A percentile compares a stretch with the other conserved stretches of the same genome.
Evolutionary conservation across 177 flowering plant genomes (phyloP).

Genomic region (Vitis hybrid): DNA sequence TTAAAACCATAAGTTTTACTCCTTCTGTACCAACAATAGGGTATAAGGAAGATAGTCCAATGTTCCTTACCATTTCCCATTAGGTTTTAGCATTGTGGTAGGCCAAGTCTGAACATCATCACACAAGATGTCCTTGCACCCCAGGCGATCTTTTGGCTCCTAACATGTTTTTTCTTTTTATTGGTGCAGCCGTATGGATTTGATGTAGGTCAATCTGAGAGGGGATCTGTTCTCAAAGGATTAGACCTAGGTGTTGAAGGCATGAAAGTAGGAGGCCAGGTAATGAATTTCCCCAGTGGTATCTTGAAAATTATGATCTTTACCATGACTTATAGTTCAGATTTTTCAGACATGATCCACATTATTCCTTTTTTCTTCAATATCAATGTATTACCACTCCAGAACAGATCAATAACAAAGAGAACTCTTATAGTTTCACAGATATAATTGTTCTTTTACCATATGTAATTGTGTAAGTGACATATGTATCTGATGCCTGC

Average conservation of each 20-base stretch:
- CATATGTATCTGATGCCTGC: too few relatives aligned
- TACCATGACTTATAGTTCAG: background rate
- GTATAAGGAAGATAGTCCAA: background rate
- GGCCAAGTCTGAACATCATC: background rate
- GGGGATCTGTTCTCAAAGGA: conserved; percentile 83
- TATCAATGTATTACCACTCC: background rate
- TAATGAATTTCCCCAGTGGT: conserved; percentile 19
- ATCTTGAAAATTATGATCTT: background rate
- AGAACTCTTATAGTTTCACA: too few relatives aligned
- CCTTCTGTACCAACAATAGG: too few relatives aligned
- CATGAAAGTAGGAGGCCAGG: conserved; percentile 97
- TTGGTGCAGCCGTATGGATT: too few relatives aligned
- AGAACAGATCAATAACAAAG: background rate
- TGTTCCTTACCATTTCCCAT: background rate
- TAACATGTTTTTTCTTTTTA: too few relatives aligned
- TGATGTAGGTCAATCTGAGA: conserved; percentile 26
- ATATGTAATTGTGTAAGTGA: too few relatives aligned
- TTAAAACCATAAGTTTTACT: too few relatives aligned
- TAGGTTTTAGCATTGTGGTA: background rate
- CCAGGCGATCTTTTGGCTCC: background rate
- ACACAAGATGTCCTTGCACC: background rate
- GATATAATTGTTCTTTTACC: too few relatives aligned
- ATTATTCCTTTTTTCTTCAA: background rate
- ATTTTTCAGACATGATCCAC: background rate
- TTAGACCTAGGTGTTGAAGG: conserved; percentile 92